A percentile compares a stretch with the other conserved stretches of the same genome.
Evolutionary conservation across 2,329 filamentous ascomycete genomes (phyloP).

Genomic region (Hypoxylon sp.): DNA sequence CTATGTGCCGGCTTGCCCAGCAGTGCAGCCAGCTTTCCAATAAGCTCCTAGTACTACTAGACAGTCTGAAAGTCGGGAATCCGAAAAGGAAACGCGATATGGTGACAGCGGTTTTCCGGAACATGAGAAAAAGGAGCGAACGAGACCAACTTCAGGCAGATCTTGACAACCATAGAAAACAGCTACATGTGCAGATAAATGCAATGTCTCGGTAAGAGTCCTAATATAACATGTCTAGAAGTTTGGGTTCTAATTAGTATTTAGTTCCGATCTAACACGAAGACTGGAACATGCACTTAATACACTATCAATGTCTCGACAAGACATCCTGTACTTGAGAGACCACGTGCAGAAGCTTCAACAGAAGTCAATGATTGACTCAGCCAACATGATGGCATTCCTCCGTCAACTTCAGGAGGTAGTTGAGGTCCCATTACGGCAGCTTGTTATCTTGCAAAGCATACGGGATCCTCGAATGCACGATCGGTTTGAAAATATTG

Average conservation of each 20-base stretch:
- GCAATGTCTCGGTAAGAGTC: conserved; percentile 26
- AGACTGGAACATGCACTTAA: conserved; percentile 18
- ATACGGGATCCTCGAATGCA: conserved; percentile 27
- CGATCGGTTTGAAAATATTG: conserved; percentile 29
- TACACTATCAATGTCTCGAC: conserved; percentile 14
- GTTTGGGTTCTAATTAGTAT: background rate
- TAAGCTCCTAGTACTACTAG: conserved; percentile 31
- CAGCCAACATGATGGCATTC: background rate
- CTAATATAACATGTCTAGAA: background rate
- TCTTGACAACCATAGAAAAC: conserved; percentile 28
- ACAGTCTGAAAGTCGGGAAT: conserved; percentile 15
- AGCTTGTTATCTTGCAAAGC: conserved; percentile 13
- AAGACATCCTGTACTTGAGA: conserved; percentile 23
- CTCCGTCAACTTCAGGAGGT: conserved; percentile 14
- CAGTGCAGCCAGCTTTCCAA: conserved; percentile 25
- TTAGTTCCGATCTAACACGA: conserved; percentile 20
- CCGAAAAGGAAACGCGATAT: background rate
- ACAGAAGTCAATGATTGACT: conserved; percentile 4
- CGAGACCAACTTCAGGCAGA: conserved; percentile 15
- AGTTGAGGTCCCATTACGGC: conserved; percentile 6
- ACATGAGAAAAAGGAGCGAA: conserved; percentile 26
- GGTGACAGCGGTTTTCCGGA: conserved; percentile 19
- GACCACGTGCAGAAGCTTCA: conserved; percentile 24
- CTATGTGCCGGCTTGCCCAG: conserved; percentile 26
- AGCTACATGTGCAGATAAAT: conserved; percentile 31